These are phyloP conservation scores for Hericium erinaceus DNA, from an alignment of 768 basidiomycete genomes.

Conservation along the genomic window DNA sequence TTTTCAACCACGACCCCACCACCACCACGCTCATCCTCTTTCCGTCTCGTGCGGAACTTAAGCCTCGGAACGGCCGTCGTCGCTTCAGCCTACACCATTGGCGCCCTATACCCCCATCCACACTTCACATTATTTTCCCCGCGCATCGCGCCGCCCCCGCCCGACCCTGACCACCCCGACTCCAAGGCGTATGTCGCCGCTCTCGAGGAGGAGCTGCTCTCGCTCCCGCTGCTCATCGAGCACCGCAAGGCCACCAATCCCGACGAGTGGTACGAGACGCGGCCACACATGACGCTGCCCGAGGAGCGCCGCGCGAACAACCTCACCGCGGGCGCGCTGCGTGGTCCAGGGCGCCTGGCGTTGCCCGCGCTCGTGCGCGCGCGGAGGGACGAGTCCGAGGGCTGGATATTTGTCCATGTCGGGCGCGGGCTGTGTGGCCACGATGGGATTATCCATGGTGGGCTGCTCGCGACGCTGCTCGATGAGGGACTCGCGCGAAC, in stretches of 20 bases:
- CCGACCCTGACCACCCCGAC: conserved; percentile 45
- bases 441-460: conserved; percentile 93
- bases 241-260: conserved; percentile 27
- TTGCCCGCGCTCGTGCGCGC: conserved; percentile 69
- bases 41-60: neutral
- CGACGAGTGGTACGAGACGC: conserved; percentile 57
- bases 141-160: conserved; percentile 65
- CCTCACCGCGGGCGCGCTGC: conserved; percentile 75
- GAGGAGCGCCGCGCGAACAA: conserved; percentile 73
- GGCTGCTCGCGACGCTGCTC: conserved; percentile 79
- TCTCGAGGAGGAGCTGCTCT: conserved; percentile 63
- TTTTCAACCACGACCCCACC: neutral
- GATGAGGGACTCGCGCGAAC: conserved; percentile 80
- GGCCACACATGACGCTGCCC: conserved; percentile 64
- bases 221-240: conserved; percentile 46
- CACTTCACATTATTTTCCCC: conserved; percentile 66
- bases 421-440: conserved; percentile 86
- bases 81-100: conserved; percentile 33
- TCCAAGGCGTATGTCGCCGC: conserved; percentile 45
- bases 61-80: conserved; percentile 4
- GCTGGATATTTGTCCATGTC: conserved; percentile 64
- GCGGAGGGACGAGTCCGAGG: conserved; percentile 67
- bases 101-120: conserved; percentile 64
- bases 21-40: neutral
- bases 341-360: conserved; percentile 82